phyloP scores from a whole-genome alignment of 352 stramenopile species.

The Blastocystis hominis region DNA sequence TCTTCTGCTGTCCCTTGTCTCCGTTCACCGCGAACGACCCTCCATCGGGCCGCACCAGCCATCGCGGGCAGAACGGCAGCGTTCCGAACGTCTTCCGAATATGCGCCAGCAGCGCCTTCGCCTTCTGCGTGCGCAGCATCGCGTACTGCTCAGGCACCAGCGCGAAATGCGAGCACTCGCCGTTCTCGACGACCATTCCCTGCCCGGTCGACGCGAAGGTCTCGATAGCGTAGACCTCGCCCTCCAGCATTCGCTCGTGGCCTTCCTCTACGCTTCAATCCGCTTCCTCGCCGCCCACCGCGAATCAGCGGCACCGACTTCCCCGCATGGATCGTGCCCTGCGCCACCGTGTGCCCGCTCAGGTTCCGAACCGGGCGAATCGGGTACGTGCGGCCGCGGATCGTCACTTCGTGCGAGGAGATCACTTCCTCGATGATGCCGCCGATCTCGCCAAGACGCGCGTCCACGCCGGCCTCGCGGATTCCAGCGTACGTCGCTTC shows the following conservation, averaged over 20 bases:
- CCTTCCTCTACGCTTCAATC: constrained; percentile 63
- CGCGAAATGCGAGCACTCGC: constrained; percentile 54
- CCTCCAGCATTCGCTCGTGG: constrained; percentile 89
- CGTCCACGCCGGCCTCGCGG: constrained; percentile 81
- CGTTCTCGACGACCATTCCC: constrained; percentile 62
- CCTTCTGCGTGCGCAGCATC: constrained; percentile 76
- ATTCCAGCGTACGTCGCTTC: constrained; percentile 85
- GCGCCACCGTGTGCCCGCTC: constrained; percentile 91
- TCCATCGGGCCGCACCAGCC: constrained; percentile 89
- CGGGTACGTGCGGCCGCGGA: constrained; percentile 85
- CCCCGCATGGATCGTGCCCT: constrained; percentile 86
- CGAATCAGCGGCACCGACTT: constrained; percentile 95
- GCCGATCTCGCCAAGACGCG: constrained; percentile 83
- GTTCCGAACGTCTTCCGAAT: constrained; percentile 99
- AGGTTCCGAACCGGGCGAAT: constrained; percentile 87
- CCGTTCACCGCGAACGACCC: constrained; percentile 80
- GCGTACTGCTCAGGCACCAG: constrained; percentile 76
- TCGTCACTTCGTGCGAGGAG: constrained; percentile 89
- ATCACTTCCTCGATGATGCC: constrained; percentile 89
- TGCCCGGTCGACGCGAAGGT: constrained; percentile 81
- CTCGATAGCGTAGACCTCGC: constrained; percentile 91
- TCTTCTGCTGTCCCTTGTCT: constrained; percentile 85
- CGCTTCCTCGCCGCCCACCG: constrained; percentile 61
- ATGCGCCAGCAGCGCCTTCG: constrained; percentile 87
- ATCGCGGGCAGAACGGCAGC: constrained; percentile 89